Conservation (phyloP, 2,329 filamentous ascomycete genomes). For the Fusarium newnesense region DNA sequence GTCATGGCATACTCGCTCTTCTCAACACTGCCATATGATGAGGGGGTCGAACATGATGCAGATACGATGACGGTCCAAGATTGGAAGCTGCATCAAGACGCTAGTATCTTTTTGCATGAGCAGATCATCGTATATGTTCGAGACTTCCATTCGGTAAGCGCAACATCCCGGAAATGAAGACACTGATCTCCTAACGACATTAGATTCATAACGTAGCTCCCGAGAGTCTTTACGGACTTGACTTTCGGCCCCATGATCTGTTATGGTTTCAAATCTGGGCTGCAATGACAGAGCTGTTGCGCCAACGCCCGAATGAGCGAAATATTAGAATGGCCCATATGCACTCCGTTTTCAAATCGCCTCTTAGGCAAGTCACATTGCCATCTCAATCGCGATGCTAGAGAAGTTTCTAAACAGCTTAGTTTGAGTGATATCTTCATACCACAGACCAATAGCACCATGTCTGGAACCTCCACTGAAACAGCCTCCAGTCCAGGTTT, state of each 20-base stretch:
- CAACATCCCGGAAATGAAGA: not conserved
- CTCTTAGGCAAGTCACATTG: not conserved
- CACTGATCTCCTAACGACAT: not conserved
- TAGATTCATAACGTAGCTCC: too few relatives aligned
- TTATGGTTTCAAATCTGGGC: not conserved
- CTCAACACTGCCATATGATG: not conserved
- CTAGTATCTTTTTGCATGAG: not conserved
- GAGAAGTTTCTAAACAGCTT: not conserved
- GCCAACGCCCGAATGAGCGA: not conserved
- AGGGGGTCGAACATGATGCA: not conserved
- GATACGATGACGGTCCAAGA: not conserved
- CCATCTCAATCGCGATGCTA: not conserved
- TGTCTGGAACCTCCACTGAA: not conserved
- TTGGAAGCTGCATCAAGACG: not conserved
- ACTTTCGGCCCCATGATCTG: not conserved
- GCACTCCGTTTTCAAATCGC: not conserved
- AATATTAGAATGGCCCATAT: not conserved
- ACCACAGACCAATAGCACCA: not conserved
- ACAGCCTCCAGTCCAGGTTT: not conserved
- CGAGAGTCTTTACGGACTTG: not conserved
- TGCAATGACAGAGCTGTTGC: not conserved
- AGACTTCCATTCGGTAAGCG: not conserved
- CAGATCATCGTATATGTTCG: not conserved
- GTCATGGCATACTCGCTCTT: not conserved
- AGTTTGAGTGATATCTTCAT: not conserved